These are phyloP conservation scores for Isatis lusitanica DNA, from an alignment of 441 rosid genomes.

Conservation along the genomic window DNA sequence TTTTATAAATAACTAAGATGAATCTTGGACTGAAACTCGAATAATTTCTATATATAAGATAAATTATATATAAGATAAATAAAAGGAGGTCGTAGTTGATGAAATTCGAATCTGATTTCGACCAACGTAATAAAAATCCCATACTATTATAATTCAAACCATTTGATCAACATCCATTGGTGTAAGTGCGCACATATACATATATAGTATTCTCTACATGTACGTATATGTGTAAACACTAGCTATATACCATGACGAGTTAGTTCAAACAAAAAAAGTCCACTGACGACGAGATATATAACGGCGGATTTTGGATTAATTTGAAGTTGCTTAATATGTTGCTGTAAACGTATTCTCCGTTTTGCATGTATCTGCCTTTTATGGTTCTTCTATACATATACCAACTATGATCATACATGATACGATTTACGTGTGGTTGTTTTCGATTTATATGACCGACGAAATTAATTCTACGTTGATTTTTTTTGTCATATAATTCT, in stretches of 20 bases:
- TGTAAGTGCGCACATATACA: background rate
- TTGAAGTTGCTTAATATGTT: conserved; percentile 36
- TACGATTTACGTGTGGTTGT: background rate
- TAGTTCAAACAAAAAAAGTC: background rate
- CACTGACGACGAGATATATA: background rate
- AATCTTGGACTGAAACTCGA: background rate
- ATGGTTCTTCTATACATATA: background rate
- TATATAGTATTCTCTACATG: background rate
- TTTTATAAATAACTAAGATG: background rate
- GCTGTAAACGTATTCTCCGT: conserved; percentile 28
- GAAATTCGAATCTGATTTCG: background rate
- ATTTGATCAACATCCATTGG: background rate
- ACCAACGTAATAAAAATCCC: background rate
- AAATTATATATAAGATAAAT: too few species aligned
- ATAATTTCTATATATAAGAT: background rate
- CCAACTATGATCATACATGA: background rate
- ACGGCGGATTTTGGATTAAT: conserved; percentile 29
- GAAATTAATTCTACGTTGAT: background rate
- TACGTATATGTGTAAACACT: background rate
- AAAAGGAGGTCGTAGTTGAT: background rate
- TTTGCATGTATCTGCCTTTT: background rate
- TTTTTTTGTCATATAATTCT: background rate
- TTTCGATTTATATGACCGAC: background rate
- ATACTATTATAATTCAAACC: background rate
- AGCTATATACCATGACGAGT: background rate